Percentiles rank a stretch among this genome's conserved stretches.
Evolutionary conservation across 202 grass and related monocot species (phyloP).

Genomic region (Zoysia matrella): DNA sequence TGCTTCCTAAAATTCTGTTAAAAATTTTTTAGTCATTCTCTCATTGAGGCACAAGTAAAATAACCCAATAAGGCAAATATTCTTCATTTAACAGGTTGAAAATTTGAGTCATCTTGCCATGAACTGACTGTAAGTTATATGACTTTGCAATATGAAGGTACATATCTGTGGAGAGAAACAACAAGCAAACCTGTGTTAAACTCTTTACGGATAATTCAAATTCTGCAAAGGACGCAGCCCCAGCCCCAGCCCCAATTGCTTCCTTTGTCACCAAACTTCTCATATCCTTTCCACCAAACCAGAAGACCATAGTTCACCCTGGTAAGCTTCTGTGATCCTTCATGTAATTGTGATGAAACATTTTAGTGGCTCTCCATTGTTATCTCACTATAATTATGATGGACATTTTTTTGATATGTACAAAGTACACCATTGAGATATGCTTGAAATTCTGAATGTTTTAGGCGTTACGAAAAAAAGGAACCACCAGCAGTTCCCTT

Average conservation of each 20-base stretch:
- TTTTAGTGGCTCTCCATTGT: neutral
- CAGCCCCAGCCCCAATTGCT: conserved; percentile 68
- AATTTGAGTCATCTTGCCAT: neutral
- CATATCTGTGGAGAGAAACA: conserved; percentile 91
- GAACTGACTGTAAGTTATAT: conserved; percentile 23
- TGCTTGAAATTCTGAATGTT: neutral
- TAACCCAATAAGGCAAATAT: neutral
- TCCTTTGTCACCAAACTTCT: conserved; percentile 93
- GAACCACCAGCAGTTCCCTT: neutral
- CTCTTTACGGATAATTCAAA: conserved; percentile 73
- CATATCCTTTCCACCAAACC: conserved; percentile 67
- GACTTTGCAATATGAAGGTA: conserved; percentile 65
- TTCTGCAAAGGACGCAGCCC: conserved; percentile 51
- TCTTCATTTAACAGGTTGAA: neutral
- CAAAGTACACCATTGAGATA: neutral
- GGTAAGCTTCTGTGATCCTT: conserved; percentile 44
- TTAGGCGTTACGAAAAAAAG: neutral
- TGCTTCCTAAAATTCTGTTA: neutral
- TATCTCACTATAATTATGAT: neutral
- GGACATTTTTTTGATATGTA: neutral
- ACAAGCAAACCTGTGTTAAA: conserved; percentile 87
- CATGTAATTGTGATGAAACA: neutral
- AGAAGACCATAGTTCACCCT: conserved; percentile 76
- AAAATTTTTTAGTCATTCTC: neutral
- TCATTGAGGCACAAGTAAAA: neutral